A percentile compares a stretch with the other conserved stretches of the same genome.
Conservation (phyloP, 306 rosid genomes). For the Corylus americana region DNA sequence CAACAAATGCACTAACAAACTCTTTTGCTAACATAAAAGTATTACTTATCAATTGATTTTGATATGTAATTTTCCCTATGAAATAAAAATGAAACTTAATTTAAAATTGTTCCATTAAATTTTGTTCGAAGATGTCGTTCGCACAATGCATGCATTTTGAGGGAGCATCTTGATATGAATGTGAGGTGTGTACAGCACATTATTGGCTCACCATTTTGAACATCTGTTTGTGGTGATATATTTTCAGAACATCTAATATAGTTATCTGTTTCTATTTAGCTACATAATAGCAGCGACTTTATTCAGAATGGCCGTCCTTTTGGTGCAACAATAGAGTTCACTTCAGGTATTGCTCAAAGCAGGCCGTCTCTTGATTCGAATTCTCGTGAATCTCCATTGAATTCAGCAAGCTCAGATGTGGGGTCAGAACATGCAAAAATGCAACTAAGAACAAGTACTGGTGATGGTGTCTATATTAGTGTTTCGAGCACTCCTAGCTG, state of each 20-base stretch:
- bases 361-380: conserved; percentile 54
- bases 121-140: not conserved
- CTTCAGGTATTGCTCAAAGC: conserved; percentile 45
- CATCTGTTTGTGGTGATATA: conserved; percentile 10
- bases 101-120: not conserved
- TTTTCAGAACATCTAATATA: conserved; percentile 14
- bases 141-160: not conserved
- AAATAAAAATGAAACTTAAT: not conserved
- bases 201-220: not conserved
- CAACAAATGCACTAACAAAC: no score
- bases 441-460: conserved; percentile 68
- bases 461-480: conserved; percentile 81
- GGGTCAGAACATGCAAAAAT: conserved; percentile 64
- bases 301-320: conserved; percentile 41
- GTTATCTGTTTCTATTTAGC: conserved; percentile 30
- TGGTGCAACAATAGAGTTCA: conserved; percentile 55
- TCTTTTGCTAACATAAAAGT: no score
- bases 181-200: not conserved
- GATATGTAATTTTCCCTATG: not conserved
- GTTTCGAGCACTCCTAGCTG: conserved; percentile 78
- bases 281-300: conserved; percentile 47
- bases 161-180: not conserved
- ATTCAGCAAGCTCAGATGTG: conserved; percentile 60
- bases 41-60: no score
- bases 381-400: conserved; percentile 44